Evolutionary conservation across 2,329 filamentous ascomycete genomes (phyloP).

Genomic region (Cladosporium sp.): DNA sequence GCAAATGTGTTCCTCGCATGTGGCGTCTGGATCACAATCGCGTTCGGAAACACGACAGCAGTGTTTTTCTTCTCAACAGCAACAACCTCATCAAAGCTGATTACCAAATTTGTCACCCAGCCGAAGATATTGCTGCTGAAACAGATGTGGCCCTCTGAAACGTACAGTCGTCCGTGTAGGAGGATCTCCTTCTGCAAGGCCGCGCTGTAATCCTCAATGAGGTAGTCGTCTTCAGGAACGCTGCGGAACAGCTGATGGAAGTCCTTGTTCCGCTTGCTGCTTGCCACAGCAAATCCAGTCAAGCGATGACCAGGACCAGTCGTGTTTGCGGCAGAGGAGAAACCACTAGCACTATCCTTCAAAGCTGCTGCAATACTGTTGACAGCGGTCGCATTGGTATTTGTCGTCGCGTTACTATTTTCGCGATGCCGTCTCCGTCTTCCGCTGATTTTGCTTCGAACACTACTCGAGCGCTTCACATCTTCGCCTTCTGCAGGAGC

Average conservation of each 20-base stretch:
- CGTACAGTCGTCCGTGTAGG: slow-evolving; percentile 88
- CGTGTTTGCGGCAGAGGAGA: slow-evolving; percentile 61
- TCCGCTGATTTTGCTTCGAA: slow-evolving; percentile 55
- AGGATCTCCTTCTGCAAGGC: slow-evolving; percentile 94
- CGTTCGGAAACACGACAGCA: slow-evolving; percentile 93
- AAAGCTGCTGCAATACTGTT: slow-evolving; percentile 72
- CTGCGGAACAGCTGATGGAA: slow-evolving; percentile 94
- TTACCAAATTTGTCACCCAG: slow-evolving; percentile 95
- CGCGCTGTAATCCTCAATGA: slow-evolving; percentile 98
- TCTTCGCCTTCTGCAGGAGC: slow-evolving; percentile 56
- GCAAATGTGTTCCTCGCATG: slow-evolving; percentile 96
- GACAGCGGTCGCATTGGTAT: slow-evolving; percentile 57
- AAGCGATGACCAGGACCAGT: slow-evolving; percentile 66
- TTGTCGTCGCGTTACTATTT: slow-evolving; percentile 68
- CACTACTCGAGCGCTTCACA: slow-evolving; percentile 55
- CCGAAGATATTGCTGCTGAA: slow-evolving; percentile 99
- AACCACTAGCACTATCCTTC: slow-evolving; percentile 66
- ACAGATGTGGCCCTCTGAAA: slow-evolving; percentile 95
- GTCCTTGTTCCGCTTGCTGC: slow-evolving; percentile 92
- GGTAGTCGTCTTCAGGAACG: slow-evolving; percentile 94
- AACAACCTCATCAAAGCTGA: slow-evolving; percentile 97
- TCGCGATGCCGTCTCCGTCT: slow-evolving; percentile 68
- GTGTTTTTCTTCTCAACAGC: slow-evolving; percentile 97
- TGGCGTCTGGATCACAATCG: slow-evolving; percentile 91
- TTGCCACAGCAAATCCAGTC: slow-evolving; percentile 93